Evolutionary conservation across 768 basidiomycete species (phyloP).

Genomic region (Suillus decipiens): DNA sequence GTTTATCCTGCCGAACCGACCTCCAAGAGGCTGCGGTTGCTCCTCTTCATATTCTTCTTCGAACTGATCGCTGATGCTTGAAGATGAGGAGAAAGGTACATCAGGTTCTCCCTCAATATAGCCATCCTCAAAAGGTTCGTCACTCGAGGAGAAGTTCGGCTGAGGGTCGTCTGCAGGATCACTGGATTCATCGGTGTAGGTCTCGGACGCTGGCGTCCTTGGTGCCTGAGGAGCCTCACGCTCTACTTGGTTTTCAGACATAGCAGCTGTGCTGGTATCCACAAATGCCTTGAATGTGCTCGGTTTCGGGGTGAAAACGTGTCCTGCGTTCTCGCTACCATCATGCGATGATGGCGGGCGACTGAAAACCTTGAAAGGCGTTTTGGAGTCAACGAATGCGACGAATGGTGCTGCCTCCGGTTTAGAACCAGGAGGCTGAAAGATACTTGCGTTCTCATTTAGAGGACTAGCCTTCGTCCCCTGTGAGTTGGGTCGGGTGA

Average conservation of each 20-base stretch:
- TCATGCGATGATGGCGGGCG: constrained; percentile 52
- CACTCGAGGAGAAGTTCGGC: constrained; percentile 34
- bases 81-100: constrained; percentile 29
- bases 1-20: constrained; percentile 80
- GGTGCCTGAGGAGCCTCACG: constrained; percentile 21
- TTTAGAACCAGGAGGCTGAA: constrained; percentile 15
- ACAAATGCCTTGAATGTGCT: constrained; percentile 41
- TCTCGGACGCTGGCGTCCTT: constrained; percentile 20
- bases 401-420: constrained; percentile 39
- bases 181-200: constrained; percentile 36
- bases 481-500: constrained; percentile 25
- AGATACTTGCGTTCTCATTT: constrained; percentile 16
- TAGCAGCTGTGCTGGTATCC: constrained; percentile 23
- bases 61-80: constrained; percentile 20
- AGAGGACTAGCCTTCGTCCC: constrained; percentile 18
- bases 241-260: constrained; percentile 9
- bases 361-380: constrained; percentile 66
- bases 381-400: constrained; percentile 41
- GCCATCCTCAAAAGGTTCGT: constrained; percentile 36
- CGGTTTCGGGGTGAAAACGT: constrained; percentile 49
- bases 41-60: constrained; percentile 31
- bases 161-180: constrained; percentile 21
- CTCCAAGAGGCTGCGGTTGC: constrained; percentile 55
- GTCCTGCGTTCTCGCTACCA: constrained; percentile 40
- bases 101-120: constrained; percentile 28